Evolutionary conservation across 495 filamentous ascomycete genomes (phyloP).

Genomic region (Podospora conica): DNA sequence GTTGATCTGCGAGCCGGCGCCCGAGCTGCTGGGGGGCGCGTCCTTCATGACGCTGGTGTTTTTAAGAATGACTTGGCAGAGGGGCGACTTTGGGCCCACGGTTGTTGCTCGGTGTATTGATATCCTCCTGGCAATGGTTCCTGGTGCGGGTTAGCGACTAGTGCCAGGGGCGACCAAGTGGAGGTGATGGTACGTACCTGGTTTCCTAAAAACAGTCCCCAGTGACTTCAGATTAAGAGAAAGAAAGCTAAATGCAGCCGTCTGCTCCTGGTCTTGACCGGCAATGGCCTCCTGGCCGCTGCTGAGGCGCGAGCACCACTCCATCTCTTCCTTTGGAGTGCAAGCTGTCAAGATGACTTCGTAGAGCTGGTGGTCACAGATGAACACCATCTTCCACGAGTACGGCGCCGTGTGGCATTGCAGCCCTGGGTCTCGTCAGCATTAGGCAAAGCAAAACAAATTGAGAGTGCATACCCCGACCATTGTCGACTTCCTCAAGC

Average conservation of each 20-base stretch:
- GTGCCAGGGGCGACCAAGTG: background rate
- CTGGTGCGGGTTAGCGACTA: conserved; percentile 24
- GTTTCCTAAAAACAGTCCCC: conserved; percentile 64
- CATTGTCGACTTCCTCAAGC: conserved; percentile 73
- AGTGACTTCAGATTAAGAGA: conserved; percentile 66
- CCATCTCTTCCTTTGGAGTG: conserved; percentile 69
- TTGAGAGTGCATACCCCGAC: conserved; percentile 56
- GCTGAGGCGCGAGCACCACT: conserved; percentile 59
- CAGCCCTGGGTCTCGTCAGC: conserved; percentile 51
- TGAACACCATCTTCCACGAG: conserved; percentile 92
- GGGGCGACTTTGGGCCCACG: conserved; percentile 53
- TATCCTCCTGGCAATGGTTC: conserved; percentile 65
- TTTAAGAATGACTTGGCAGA: conserved; percentile 77
- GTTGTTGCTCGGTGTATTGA: conserved; percentile 75
- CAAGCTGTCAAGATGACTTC: conserved; percentile 88
- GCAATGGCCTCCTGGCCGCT: conserved; percentile 31
- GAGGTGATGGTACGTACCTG: conserved; percentile 32
- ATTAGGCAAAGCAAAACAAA: background rate
- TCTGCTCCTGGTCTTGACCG: conserved; percentile 39
- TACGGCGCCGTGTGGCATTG: conserved; percentile 79
- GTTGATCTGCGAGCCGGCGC: conserved; percentile 48
- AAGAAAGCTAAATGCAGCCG: conserved; percentile 51
- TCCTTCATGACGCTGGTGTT: conserved; percentile 73
- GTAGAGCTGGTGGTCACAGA: conserved; percentile 65
- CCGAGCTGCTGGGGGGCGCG: conserved; percentile 20